Evolutionary conservation across 139 green algal species (phyloP), one percentile per base, ranked within the genome.

Genomic region (Tetraselmis chui): DNA sequence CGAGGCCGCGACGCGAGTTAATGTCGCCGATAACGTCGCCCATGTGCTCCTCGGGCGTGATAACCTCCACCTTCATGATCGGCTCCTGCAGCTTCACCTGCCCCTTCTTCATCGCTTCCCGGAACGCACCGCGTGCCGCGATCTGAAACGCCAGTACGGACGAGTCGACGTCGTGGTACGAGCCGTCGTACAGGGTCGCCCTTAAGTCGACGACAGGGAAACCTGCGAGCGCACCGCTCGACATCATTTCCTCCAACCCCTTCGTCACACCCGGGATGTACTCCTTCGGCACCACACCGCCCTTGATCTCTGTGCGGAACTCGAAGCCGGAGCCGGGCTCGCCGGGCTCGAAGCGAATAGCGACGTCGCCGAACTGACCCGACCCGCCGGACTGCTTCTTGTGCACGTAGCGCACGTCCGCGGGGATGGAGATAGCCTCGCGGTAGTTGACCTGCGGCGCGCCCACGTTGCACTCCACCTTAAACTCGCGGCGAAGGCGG

Each of bases 351-450:
- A 99, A 99, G 32, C 88, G 84, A 82, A 99, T 94, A n/a, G 88
- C 88, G 30, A 99, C 89, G 74, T 98, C 97, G 24, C 93, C 97
- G 89, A 99, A 99, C 91, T 99, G 97, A 78, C 97, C 97, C 58
- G 85, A 89, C 76, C 97, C 97, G 59, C 97, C 97, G 1, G 87
- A 94, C 93, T 99, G 97, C 94, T 99, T 99, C 94, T 99, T 99
- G 94, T 99, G 97, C 80, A 95, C 89, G 88, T 98, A 99, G 59
- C 93, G 93, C 24, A 96, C 86, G 59, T 98, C 92, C 25, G 89
- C 87, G 2, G 28, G 0, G 76, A 88, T 88, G 81, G 83, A 92
- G 87, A 99, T 99, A 84, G 93, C 94, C 89, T 99, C 97, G 59
- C 96, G 90, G 93, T 99, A 99, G 95, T 99, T 99, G 58, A 99